Conservation (phyloP, 257 asterid species). For the Misopates orontium region DNA sequence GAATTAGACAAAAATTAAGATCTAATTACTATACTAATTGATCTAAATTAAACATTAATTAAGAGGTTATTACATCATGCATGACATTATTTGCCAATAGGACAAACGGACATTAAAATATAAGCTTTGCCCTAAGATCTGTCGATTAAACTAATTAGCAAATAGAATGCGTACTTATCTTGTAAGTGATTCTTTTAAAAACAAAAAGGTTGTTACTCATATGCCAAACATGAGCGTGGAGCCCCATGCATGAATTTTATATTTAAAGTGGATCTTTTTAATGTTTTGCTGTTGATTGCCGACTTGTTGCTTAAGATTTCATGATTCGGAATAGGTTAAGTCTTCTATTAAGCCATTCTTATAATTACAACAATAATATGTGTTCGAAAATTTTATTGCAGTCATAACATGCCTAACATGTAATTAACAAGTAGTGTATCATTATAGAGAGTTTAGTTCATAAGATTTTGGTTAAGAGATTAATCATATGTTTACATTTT, state of each 20-base stretch:
- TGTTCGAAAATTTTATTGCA: too few relatives aligned
- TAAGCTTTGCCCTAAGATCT: not conserved
- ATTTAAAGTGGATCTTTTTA: too few relatives aligned
- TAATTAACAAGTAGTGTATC: too few relatives aligned
- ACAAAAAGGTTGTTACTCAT: not conserved
- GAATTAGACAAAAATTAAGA: conserved; percentile 3
- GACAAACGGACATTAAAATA: not conserved
- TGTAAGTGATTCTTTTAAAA: not conserved
- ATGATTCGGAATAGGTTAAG: too few relatives aligned
- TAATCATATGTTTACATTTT: too few relatives aligned
- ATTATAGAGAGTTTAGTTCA: too few relatives aligned
- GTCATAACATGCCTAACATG: too few relatives aligned
- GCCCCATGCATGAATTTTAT: not conserved
- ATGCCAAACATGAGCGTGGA: not conserved
- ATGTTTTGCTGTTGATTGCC: too few relatives aligned
- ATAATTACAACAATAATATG: too few relatives aligned
- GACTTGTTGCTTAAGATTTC: too few relatives aligned
- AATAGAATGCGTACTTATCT: not conserved
- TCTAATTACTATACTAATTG: not conserved
- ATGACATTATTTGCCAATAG: conserved; percentile 32
- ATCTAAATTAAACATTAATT: not conserved
- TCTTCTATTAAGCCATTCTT: too few relatives aligned
- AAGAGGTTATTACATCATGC: conserved; percentile 28
- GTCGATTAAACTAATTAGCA: not conserved
- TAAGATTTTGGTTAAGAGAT: too few relatives aligned